A percentile compares a stretch with the other conserved stretches of the same genome.
These are phyloP conservation scores for Colletotrichum lupini DNA, from an alignment of 2,329 filamentous ascomycete genomes.

Conservation along the genomic window DNA sequence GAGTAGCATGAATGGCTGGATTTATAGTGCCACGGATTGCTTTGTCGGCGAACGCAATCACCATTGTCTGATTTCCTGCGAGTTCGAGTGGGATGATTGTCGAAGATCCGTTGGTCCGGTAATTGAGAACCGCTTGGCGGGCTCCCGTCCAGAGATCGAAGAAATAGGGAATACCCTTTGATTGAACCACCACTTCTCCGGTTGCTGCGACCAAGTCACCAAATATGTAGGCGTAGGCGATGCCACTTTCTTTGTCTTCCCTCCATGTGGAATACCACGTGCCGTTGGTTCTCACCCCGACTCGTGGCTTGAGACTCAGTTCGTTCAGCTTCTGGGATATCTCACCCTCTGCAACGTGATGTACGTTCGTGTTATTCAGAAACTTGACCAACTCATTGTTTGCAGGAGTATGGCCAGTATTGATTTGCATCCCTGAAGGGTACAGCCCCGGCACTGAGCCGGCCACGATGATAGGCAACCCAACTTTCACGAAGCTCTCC, in stretches of 20 bases:
- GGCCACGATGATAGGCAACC: conserved; percentile 54
- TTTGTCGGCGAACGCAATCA: neutral
- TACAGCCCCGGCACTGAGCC: neutral
- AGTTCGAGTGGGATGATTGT: conserved; percentile 17
- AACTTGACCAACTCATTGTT: neutral
- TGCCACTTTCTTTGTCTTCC: neutral
- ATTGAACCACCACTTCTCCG: conserved; percentile 7
- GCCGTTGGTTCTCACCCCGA: neutral
- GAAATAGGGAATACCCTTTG: neutral
- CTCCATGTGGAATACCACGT: conserved; percentile 26
- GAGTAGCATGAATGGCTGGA: neutral
- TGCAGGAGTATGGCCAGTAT: neutral
- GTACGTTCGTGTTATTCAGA: neutral
- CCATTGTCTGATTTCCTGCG: conserved; percentile 18
- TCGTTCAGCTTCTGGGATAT: neutral
- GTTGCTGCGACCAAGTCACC: neutral
- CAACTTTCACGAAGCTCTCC: conserved; percentile 46
- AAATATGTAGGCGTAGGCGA: conserved; percentile 22
- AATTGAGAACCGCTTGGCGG: conserved; percentile 1
- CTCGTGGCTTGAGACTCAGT: conserved; percentile 9
- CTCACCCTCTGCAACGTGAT: neutral
- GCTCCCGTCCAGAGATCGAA: conserved; percentile 26
- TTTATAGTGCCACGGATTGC: neutral
- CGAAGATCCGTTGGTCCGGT: neutral
- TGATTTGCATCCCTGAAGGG: neutral